Evolutionary conservation across 2,329 filamentous ascomycete genomes (phyloP).

Genomic region (Sarocladiaceae sp.): DNA sequence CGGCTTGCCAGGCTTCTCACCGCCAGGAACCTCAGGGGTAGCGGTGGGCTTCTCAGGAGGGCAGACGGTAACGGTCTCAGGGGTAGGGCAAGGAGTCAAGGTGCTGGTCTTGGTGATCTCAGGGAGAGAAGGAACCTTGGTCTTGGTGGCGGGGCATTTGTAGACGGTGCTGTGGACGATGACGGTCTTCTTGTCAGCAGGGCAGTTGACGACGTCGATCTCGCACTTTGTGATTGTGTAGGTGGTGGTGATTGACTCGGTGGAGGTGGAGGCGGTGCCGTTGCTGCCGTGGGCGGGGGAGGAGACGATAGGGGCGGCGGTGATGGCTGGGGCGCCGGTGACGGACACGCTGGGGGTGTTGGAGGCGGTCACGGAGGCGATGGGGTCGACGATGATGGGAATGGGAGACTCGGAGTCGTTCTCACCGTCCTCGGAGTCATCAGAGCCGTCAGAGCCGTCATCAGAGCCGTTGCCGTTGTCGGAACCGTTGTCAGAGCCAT

Average conservation of each 20-base stretch:
- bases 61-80: constrained; percentile 15
- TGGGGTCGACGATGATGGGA: constrained; percentile 9
- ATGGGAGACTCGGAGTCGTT: not conserved
- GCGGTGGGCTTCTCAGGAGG: constrained; percentile 1
- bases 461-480: not conserved
- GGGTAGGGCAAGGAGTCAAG: constrained; percentile 18
- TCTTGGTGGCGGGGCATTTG: constrained; percentile 20
- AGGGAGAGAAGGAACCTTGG: not conserved
- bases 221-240: constrained; percentile 32
- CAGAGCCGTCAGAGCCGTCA: not conserved
- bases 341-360: not conserved
- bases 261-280: constrained; percentile 17
- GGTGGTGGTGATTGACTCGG: constrained; percentile 18
- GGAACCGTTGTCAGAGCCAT: not conserved
- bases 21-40: constrained; percentile 3
- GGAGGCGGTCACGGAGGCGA: not conserved
- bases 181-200: constrained; percentile 31
- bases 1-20: not conserved
- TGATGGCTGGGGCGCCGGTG: not conserved
- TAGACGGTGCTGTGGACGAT: constrained; percentile 23
- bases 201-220: constrained; percentile 34
- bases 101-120: constrained; percentile 14
- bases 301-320: constrained; percentile 5
- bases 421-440: not conserved
- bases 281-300: constrained; percentile 13